A percentile compares a stretch with the other conserved stretches of the same genome.
phyloP scores from a whole-genome alignment of 2,329 filamentous ascomycete genomes.

The Myriosclerotinia scirpicola region DNA sequence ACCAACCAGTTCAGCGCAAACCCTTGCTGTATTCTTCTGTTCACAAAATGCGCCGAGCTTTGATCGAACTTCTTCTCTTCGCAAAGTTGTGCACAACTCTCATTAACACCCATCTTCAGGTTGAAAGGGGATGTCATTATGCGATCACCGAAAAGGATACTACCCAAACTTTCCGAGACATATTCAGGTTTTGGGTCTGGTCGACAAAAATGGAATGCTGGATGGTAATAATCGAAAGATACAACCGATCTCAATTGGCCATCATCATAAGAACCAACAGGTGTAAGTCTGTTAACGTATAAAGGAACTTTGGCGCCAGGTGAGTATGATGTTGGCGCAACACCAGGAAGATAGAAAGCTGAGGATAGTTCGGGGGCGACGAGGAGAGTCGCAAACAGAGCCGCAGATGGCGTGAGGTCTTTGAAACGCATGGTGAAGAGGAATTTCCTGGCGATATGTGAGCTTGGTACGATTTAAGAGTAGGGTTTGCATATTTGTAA shows the following conservation, averaged over 20 bases:
- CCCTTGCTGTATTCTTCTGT: constrained; percentile 75
- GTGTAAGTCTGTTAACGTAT: constrained; percentile 89
- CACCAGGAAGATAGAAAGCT: constrained; percentile 94
- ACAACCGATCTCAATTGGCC: constrained; percentile 86
- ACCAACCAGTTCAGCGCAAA: constrained; percentile 96
- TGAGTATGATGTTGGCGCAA: constrained; percentile 91
- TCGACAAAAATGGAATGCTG: constrained; percentile 82
- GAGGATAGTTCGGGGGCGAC: constrained; percentile 54
- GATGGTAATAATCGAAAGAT: constrained; percentile 94
- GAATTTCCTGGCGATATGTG: neutral
- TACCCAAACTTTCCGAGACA: constrained; percentile 86
- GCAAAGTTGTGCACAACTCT: constrained; percentile 84
- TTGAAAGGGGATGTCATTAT: constrained; percentile 97
- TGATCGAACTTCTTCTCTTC: constrained; percentile 63
- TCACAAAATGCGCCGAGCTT: constrained; percentile 74
- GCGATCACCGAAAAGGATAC: constrained; percentile 94
- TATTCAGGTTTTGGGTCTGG: constrained; percentile 74
- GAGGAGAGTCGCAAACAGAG: constrained; percentile 53
- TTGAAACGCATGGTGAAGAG: constrained; percentile 37
- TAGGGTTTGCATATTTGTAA: neutral
- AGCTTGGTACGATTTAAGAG: neutral
- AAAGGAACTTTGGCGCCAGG: constrained; percentile 77
- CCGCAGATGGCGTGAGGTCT: constrained; percentile 43
- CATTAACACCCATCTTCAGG: constrained; percentile 80
- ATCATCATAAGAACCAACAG: constrained; percentile 74